A percentile compares a stretch with the other conserved stretches of the same genome.
These are phyloP conservation scores for Mucor racemosus DNA, from an alignment of 371 early-diverging fungal genomes.

Conservation along the genomic window DNA sequence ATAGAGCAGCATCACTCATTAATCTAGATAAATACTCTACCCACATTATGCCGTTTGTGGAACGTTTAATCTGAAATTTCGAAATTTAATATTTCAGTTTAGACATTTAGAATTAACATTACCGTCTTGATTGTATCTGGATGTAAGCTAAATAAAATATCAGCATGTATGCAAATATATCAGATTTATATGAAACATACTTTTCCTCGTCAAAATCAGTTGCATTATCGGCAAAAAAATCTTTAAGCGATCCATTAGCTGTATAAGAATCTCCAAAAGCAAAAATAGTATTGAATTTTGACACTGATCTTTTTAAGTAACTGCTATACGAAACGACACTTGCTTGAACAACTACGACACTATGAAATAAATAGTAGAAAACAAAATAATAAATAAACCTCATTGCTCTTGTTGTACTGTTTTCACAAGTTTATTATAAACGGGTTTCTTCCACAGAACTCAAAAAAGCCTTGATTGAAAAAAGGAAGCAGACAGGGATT, in stretches of 20 bases:
- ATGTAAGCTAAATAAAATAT: not conserved
- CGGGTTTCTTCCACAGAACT: no score
- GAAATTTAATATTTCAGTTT: not conserved
- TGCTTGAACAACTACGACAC: not conserved
- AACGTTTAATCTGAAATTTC: slow-evolving; percentile 7
- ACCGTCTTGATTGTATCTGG: slow-evolving; percentile 5
- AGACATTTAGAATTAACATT: not conserved
- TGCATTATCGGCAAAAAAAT: slow-evolving; percentile 5
- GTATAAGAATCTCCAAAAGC: slow-evolving; percentile 32
- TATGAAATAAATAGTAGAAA: not conserved
- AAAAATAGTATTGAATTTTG: slow-evolving; percentile 7
- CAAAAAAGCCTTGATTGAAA: not conserved
- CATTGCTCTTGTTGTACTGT: not conserved
- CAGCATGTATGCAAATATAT: not conserved
- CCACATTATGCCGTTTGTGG: slow-evolving; percentile 20
- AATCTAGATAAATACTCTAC: slow-evolving; percentile 19
- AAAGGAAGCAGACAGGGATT: not conserved
- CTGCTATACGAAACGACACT: not conserved
- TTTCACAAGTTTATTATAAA: no score
- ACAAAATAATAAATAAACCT: not conserved
- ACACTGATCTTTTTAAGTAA: not conserved
- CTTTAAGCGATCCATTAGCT: slow-evolving; percentile 13
- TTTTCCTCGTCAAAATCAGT: not conserved
- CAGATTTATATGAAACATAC: not conserved
- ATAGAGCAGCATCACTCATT: not conserved